Conservation (phyloP, 1,139 yeast species). For the Lodderomyces parapsilosis region DNA sequence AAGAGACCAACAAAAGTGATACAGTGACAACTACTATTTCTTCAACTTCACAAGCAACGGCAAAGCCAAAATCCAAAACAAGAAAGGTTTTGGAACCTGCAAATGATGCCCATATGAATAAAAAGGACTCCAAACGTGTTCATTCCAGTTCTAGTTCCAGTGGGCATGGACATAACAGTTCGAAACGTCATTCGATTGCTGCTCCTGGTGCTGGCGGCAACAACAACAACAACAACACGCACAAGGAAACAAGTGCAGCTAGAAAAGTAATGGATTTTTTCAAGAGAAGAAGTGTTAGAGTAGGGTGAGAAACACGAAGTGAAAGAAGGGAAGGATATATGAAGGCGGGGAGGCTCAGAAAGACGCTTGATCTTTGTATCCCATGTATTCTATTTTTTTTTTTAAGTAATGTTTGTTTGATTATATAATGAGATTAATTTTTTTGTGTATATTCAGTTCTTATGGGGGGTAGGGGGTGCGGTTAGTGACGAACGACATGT, state of each 20-base stretch:
- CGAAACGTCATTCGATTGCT: constrained; percentile 13
- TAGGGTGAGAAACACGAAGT: constrained; percentile 2
- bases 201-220: neutral
- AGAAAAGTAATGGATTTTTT: constrained; percentile 79
- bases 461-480: neutral
- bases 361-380: neutral
- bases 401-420: neutral
- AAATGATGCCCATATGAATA: constrained; percentile 27
- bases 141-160: neutral
- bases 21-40: neutral
- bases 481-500: neutral
- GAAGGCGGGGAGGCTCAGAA: constrained; percentile 4
- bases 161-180: neutral
- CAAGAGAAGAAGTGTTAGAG: constrained; percentile 64
- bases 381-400: neutral
- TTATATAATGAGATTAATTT: neutral
- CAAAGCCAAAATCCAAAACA: constrained; percentile 4
- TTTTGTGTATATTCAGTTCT: neutral
- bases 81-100: constrained; percentile 45
- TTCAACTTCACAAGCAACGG: constrained; percentile 13
- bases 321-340: constrained; percentile 1
- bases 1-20: constrained; percentile 10
- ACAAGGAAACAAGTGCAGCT: constrained; percentile 69
- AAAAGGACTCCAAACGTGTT: constrained; percentile 19
- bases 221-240: neutral